Base-by-base conservation (phyloP, 345 rosid species). In the thale cress (Arabidopsis thaliana) region DNA sequence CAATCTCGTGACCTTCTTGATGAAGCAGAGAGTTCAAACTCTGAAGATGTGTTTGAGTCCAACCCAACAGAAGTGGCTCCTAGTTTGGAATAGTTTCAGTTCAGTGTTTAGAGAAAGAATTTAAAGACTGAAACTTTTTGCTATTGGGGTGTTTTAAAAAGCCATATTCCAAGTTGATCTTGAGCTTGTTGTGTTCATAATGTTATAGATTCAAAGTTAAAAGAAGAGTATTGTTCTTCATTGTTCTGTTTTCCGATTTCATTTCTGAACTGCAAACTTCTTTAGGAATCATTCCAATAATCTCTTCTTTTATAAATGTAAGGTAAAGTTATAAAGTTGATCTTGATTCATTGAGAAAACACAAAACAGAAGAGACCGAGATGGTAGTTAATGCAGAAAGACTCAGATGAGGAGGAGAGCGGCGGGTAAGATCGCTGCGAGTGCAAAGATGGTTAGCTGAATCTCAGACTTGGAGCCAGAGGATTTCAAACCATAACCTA, bases 51-150 rank as follows among this genome's bases (percentile, higher is more conserved):
- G 41, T 91, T 94, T 0, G 98, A 94, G 75, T 90, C 95, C n/a
- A 94, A 91, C 66, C 98, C 97, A n/a, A 91, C 97, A 5, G 97
- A 94, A 82, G 93, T 90, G 76, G 97, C 96, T 1, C 97, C 96
- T 67, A 87, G 93, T 81, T 85, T 90, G 88, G 96, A 94, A 33
- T 91, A 87, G 85, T 75, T 65, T 41, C 56, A 57, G 70, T 34
- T 69, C 50, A 53, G 34, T 60, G 46, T 68, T 69, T 76, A 68
- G 73, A 65, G 0, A 9, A 25, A 13, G 37, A 57, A 46, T 3
- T 30, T 34, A 6, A 55, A 24, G 20, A 48, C 40, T 36, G 71
- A 63, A 64, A 42, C 56, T 44, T 64, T 58, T 72, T 40, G 63
- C 55, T 72, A 36, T 37, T 32, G 65, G 65, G 60, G 32, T 5